Base-by-base conservation (phyloP, 129 eudicot genomes). In the Mikania micrantha region DNA sequence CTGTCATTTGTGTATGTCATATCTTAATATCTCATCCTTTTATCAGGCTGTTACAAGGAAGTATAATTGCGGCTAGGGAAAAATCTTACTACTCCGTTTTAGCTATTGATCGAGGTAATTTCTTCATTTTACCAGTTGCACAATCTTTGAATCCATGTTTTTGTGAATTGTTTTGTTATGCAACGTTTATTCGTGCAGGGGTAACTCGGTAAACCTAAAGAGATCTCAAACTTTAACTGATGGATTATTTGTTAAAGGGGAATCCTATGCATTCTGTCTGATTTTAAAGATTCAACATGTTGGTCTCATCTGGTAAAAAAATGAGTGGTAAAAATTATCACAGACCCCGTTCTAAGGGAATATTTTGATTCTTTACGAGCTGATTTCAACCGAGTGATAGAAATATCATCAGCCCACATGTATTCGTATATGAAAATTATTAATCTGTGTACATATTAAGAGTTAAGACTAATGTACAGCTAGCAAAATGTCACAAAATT, bases 401-500 rank as follows among this genome's bases (percentile, higher is more conserved):
- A 32, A 62, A 84, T 86, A 42, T 86, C 86, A 62, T 84, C 90
- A 24, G 90, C 90, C 86, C 90, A 84, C 76, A 84, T 61, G 73
- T 84, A 84, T 75, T 81, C 90, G 3, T 80, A 84, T 66, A 83
- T 84, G 68, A 68, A 68, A 31, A 64, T 24, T 58, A 56, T 13
- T 54, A 54, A 47, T n/a, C n/a, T n/a, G n/a, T n/a, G n/a, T n/a
- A n/a, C n/a, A n/a, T n/a, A n/a, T n/a, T n/a, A n/a, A n/a, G n/a
- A n/a, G n/a, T n/a, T n/a, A n/a, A n/a, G n/a, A n/a, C n/a, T n/a
- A n/a, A n/a, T n/a, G n/a, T n/a, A 67, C 35, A 54, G 34, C 10
- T 6, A 44, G 27, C 15, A 21, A 25, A 45, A 28, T 29, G 71
- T 60, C 21, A 31, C 5, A 7, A 15, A 64, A 22, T 2, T 25